phyloP scores from a whole-genome alignment of 208 protist genomes.

The Leishmania major region DNA sequence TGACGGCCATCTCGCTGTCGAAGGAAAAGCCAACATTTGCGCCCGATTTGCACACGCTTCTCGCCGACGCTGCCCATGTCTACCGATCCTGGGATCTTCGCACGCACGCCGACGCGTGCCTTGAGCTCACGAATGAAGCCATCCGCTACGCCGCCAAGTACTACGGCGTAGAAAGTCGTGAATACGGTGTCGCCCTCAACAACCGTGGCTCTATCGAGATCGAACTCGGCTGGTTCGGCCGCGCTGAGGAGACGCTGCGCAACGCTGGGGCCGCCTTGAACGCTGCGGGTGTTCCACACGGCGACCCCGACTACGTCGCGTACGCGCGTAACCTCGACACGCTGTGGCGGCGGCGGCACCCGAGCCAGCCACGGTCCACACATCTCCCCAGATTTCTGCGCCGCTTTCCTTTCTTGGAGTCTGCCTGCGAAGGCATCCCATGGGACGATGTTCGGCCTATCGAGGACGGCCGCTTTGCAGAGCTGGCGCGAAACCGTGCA shows the following conservation, averaged over 20 bases:
- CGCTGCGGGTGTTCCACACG: constrained; percentile 49
- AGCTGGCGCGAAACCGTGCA: constrained; percentile 48
- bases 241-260: constrained; percentile 48
- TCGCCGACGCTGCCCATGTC: constrained; percentile 73
- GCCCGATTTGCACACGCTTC: constrained; percentile 49
- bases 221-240: constrained; percentile 50
- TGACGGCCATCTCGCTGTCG: constrained; percentile 65
- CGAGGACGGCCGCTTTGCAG: constrained; percentile 61
- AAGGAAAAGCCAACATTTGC: constrained; percentile 68
- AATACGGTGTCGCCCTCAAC: constrained; percentile 69
- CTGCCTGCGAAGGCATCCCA: constrained; percentile 43
- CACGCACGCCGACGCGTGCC: constrained; percentile 49
- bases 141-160: constrained; percentile 47
- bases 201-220: constrained; percentile 72
- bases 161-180: constrained; percentile 55
- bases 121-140: constrained; percentile 62
- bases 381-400: constrained; percentile 40
- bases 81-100: constrained; percentile 73
- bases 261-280: constrained; percentile 41
- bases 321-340: constrained; percentile 65
- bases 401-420: constrained; percentile 67
- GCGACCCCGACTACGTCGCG: constrained; percentile 65
- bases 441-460: constrained; percentile 64
- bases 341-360: constrained; percentile 26
- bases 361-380: constrained; percentile 2